These are phyloP conservation scores for Lophiotrema nucula DNA, from an alignment of 495 filamentous ascomycete genomes.

Conservation along the genomic window DNA sequence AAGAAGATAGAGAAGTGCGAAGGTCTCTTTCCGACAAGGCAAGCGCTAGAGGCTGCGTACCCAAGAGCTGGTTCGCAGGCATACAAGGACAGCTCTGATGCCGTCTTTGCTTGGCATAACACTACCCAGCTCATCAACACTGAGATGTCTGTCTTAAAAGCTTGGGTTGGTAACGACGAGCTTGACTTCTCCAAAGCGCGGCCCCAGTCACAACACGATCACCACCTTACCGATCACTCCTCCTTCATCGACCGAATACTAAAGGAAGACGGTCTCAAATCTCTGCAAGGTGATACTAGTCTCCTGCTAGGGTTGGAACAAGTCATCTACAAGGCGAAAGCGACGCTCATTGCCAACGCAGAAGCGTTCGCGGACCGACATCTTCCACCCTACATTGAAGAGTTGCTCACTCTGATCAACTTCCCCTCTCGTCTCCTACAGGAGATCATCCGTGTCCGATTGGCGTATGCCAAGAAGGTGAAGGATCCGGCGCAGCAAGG, in stretches of 20 bases:
- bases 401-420: constrained; percentile 91
- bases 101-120: constrained; percentile 93
- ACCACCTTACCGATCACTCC: constrained; percentile 75
- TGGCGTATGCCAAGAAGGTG: constrained; percentile 92
- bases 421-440: constrained; percentile 94
- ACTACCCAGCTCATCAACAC: constrained; percentile 98
- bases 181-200: constrained; percentile 77
- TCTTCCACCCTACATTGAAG: constrained; percentile 94
- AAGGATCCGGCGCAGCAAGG: constrained; percentile 84
- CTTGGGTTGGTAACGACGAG: constrained; percentile 95
- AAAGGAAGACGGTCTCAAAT: constrained; percentile 93
- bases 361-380: constrained; percentile 84
- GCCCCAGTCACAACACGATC: constrained; percentile 41
- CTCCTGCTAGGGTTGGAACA: constrained; percentile 79
- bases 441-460: constrained; percentile 89
- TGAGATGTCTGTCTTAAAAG: constrained; percentile 82
- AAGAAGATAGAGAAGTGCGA: constrained; percentile 85
- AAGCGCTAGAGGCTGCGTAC: constrained; percentile 68
- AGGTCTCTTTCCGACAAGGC: constrained; percentile 74
- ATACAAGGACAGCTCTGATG: constrained; percentile 76
- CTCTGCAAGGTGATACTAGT: constrained; percentile 78
- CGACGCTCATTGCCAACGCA: constrained; percentile 83
- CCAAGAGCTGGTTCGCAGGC: constrained; percentile 68
- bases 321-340: constrained; percentile 91
- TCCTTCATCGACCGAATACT: constrained; percentile 97